phyloP scores from a whole-genome alignment of 768 basidiomycete genomes.

The Lactarius hatsudake region DNA sequence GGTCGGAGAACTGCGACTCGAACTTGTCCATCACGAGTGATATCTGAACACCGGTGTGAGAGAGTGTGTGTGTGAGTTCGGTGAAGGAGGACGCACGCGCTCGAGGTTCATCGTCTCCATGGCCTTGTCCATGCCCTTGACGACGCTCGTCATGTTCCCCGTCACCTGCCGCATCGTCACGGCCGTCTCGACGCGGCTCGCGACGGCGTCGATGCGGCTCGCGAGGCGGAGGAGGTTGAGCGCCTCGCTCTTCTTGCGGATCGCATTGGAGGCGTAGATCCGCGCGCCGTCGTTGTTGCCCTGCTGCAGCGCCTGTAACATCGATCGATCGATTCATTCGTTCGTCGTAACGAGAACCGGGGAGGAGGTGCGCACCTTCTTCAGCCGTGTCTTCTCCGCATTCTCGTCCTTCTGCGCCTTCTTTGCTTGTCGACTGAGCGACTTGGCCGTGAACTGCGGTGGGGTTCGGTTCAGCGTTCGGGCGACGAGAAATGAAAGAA shows the following conservation, averaged over 20 bases:
- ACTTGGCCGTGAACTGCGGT: conserved; percentile 93
- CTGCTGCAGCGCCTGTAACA: conserved; percentile 82
- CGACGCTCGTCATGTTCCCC: conserved; percentile 94
- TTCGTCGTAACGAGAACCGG: background rate
- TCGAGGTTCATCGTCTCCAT: conserved; percentile 99
- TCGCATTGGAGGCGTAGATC: conserved; percentile 98
- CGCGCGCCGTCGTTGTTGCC: conserved; percentile 96
- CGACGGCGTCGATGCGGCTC: conserved; percentile 94
- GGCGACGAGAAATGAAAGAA: background rate
- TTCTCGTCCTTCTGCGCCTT: conserved; percentile 97
- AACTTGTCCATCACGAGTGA: conserved; percentile 99
- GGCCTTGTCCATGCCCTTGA: conserved; percentile 97
- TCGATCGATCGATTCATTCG: background rate
- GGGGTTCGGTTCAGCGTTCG: conserved; percentile 1
- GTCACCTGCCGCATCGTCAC: conserved; percentile 98
- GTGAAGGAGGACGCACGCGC: conserved; percentile 51
- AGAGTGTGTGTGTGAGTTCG: background rate
- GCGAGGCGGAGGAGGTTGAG: conserved; percentile 88
- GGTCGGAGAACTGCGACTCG: conserved; percentile 91
- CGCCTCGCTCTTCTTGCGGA: conserved; percentile 94
- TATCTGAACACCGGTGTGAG: conserved; percentile 53
- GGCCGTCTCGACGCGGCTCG: conserved; percentile 95
- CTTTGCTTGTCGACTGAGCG: conserved; percentile 89
- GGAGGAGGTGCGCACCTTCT: conserved; percentile 69
- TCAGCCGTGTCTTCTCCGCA: conserved; percentile 82